Evolutionary conservation across 2,329 filamentous ascomycete species (phyloP), one percentile per base, ranked within the genome.

Genomic region (Cylindrodendrum hubeiense): DNA sequence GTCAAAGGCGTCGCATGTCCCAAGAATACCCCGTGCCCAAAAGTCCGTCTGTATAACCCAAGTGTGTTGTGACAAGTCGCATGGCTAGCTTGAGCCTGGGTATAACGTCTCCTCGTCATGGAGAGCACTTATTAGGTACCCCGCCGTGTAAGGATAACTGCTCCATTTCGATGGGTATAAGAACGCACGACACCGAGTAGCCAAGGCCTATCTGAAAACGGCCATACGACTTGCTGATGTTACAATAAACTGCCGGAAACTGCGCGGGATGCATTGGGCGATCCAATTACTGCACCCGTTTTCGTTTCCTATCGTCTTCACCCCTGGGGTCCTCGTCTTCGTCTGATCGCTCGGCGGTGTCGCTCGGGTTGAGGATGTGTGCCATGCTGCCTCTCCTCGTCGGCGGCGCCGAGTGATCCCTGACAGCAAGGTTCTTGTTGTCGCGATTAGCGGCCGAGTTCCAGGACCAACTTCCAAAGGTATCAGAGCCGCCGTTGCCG

Each of bases 261-360:
- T 33, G 47, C 12, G 13, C 33, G 4, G 47, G 10, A 21, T 17
- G n/a, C 15, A 50, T 13, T 9, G 34, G 39, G 24, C 24, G 12
- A 22, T 55, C n/a, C 39, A 12, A 33, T 75, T 71, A 88, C 70
- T 86, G 82, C 70, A 90, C 79, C 59, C 89, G 83, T 77, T 90
- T 90, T 62, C 89, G 83, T 76, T 91, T 91, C 47, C 87, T 82
- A 69, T 89, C 87, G 12, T 88, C 86, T 22, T 89, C 86, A 22
- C 84, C 86, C 33, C 86, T 79, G 0, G 80, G 80, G 46, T 87
- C 86, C 49, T 86, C 86, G 60, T 88, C 87, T 61, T 89, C 87
- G 28, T 87, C 85, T 6, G 86, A 84, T 39, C 85, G 80, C 75
- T 88, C 87, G 6, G 81, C 82, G 21, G 84, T 87, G 56, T 87